Conservation (phyloP, 2,329 filamentous ascomycete species). For the Colletotrichum musae region DNA sequence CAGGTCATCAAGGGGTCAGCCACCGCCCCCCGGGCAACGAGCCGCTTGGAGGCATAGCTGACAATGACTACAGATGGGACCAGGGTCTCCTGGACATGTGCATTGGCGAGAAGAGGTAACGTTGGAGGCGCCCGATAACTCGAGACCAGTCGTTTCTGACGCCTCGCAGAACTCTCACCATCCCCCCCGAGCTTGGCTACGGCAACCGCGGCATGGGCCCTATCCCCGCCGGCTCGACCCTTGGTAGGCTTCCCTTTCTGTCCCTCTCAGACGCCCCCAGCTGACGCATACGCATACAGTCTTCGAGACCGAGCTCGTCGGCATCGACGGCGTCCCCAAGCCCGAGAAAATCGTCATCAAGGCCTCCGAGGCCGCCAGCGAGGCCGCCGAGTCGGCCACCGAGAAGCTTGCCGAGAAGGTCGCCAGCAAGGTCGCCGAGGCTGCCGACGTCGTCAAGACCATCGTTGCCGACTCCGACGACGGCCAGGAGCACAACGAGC, state of each 20-base stretch:
- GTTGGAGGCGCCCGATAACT: conserved; percentile 6
- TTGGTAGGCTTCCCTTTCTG: conserved; percentile 65
- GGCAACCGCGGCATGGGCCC: conserved; percentile 82
- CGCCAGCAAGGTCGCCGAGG: conserved; percentile 60
- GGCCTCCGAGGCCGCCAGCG: conserved; percentile 50
- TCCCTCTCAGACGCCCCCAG: background rate
- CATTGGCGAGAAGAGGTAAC: conserved; percentile 86
- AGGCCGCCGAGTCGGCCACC: conserved; percentile 50
- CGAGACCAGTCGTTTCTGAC: conserved; percentile 33
- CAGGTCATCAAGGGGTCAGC: conserved; percentile 90
- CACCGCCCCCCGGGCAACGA: background rate
- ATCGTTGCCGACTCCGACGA: conserved; percentile 69
- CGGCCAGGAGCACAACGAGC: conserved; percentile 71
- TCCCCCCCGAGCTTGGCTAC: conserved; percentile 90
- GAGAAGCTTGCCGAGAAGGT: conserved; percentile 62
- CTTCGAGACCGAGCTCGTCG: conserved; percentile 92
- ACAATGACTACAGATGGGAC: conserved; percentile 77
- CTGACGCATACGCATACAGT: conserved; percentile 61
- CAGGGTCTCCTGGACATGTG: conserved; percentile 94
- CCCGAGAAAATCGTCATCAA: conserved; percentile 63
- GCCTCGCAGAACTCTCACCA: conserved; percentile 78
- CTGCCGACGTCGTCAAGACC: conserved; percentile 67
- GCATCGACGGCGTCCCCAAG: conserved; percentile 80
- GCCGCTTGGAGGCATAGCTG: conserved; percentile 29
- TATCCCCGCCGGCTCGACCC: conserved; percentile 84